Percentiles rank a stretch among this genome's conserved stretches.
Conservation (phyloP, 148 eudicot genomes). For the Dysphania ambrosioides region DNA sequence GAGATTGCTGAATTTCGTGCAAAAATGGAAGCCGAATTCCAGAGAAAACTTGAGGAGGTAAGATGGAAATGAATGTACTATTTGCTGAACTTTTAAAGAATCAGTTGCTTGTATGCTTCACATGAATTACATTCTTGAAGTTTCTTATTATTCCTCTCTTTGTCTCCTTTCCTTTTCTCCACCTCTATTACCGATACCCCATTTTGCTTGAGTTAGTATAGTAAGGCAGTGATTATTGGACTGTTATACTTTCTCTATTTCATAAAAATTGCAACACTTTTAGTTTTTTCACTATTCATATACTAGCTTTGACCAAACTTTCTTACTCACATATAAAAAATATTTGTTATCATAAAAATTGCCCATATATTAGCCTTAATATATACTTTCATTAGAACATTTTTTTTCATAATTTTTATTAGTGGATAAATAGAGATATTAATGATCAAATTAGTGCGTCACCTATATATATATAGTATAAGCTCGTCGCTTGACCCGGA, state of each 20-base stretch:
- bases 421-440: no score
- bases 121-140: neutral
- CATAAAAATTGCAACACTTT: no score
- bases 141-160: neutral
- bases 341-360: no score
- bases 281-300: no score
- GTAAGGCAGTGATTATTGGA: neutral
- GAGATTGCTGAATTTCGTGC: slow-evolving; percentile 88
- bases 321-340: no score
- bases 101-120: neutral
- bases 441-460: no score
- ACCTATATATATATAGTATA: no score
- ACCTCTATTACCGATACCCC: neutral
- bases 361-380: no score
- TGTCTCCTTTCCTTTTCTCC: neutral
- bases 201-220: neutral
- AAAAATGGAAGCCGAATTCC: slow-evolving; percentile 72
- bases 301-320: no score
- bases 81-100: neutral
- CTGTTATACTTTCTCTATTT: neutral
- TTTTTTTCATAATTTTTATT: no score
- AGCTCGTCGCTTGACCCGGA: no score
- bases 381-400: no score
- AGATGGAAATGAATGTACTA: neutral
- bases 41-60: slow-evolving; percentile 75